Base-by-base conservation (phyloP, 768 basidiomycete genomes). In the Tylopilus cervinicoccineus region DNA sequence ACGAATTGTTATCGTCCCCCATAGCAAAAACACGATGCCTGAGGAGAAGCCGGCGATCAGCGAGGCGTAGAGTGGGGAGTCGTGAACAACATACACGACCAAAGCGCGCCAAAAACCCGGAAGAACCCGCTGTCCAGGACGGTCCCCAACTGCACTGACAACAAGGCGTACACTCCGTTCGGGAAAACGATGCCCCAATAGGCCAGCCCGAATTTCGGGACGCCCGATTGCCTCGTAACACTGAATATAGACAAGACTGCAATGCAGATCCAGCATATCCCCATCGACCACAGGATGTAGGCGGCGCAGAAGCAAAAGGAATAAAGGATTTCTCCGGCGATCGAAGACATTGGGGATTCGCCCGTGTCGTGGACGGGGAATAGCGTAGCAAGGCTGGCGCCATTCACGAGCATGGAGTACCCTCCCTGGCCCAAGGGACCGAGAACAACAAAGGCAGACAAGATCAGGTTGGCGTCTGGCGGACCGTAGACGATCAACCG, bases 151-250 rank as follows among this genome's bases (percentile, higher is more conserved):
- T 79, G 71, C 14, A 80, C 71, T 1, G 75, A 75, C 22, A 78
- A 66, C 13, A 80, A 51, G 10, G 75, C 71, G 55, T 74, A 79
- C 5, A 77, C 77, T 6, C 71, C 79, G 59, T 75, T 78, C 20
- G 79, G 79, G 69, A 81, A 81, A 52, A 80, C 66, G 16, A 75
- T 65, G 5, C 78, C 80, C 79, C 79, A 81, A 57, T 76, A 79
- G 0, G 70, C 68, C 48, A 80, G 53, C 7, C 70, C 64, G 52
- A 81, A 80, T 0, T 68, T 67, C 6, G 78, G 59, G 14, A 12
- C 48, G n/a, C 57, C 54, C n/a, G 68, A 55, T 36, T 62, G 52
- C 47, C 51, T 65, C 16, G 64, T 12, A 17, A 70, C 66, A 29
- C 58, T 62, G 45, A 63, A 59, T 23, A 79, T 67, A 8, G 72